Percentiles rank a stretch among this genome's conserved stretches.
phyloP scores from a whole-genome alignment of 1,284 basidiomycete genomes.

The Termitomyces sp. region DNA sequence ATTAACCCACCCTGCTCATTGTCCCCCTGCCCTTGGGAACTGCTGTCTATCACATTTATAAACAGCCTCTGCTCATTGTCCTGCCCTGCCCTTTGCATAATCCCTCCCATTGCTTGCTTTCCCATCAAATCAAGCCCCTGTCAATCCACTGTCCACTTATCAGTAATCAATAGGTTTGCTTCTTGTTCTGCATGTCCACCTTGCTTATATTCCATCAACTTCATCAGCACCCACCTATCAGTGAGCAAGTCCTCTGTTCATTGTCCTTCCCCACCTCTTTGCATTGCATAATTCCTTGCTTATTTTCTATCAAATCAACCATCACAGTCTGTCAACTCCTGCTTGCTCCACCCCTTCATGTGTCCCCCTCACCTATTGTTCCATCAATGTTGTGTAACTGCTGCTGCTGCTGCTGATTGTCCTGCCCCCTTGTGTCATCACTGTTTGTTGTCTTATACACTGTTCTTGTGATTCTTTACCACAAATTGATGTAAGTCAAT shows the following conservation, averaged over 20 bases:
- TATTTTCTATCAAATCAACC: not conserved
- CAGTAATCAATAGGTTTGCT: too few relatives aligned
- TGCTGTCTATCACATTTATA: not conserved
- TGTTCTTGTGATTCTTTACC: not conserved
- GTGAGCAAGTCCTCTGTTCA: too few relatives aligned
- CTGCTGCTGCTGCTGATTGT: not conserved
- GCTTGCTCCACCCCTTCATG: not conserved
- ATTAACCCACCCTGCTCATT: not conserved
- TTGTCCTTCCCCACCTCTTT: not conserved
- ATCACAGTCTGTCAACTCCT: not conserved
- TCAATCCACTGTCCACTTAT: too few relatives aligned
- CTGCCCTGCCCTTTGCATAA: not conserved
- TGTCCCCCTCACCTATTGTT: not conserved
- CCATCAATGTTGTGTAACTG: not conserved
- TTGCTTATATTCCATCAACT: not conserved
- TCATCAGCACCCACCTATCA: too few relatives aligned
- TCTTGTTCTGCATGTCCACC: not conserved
- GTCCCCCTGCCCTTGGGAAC: not conserved
- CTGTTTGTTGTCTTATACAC: not conserved
- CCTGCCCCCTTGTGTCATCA: not conserved
- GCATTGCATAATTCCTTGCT: not conserved
- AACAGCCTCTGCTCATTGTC: not conserved
- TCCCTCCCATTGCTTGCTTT: not conserved
- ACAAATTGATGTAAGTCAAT: not conserved
- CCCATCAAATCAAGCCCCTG: too few relatives aligned